Evolutionary conservation across 345 rosid genomes (phyloP).

Genomic region (Citrus mangshanensis): DNA sequence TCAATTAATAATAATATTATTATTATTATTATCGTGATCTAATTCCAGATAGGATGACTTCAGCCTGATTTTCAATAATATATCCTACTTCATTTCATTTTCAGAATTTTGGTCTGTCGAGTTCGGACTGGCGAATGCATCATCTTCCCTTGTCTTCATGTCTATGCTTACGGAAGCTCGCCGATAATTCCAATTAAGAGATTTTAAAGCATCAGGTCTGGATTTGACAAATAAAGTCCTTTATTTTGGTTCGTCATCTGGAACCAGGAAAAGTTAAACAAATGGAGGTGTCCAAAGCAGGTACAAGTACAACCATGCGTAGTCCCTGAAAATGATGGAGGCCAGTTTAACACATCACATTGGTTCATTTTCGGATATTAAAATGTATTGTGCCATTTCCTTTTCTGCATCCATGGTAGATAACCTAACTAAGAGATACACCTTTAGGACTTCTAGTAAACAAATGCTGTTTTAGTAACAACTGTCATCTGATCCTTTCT

Average conservation of each 20-base stretch:
- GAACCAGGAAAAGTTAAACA: constrained; percentile 22
- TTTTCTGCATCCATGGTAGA: neutral
- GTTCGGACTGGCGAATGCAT: constrained; percentile 7
- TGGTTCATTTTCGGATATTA: neutral
- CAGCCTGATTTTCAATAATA: neutral
- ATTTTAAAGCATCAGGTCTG: constrained; percentile 5
- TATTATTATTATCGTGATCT: neutral
- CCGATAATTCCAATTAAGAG: constrained; percentile 7
- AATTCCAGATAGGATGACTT: neutral
- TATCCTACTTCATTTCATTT: constrained; percentile 5
- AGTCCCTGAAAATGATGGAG: neutral
- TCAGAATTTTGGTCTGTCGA: constrained; percentile 12
- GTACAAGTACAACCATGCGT: constrained; percentile 21
- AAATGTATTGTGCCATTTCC: neutral
- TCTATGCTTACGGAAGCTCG: neutral
- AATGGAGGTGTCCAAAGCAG: constrained; percentile 40
- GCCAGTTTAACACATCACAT: neutral
- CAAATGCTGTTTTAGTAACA: neutral
- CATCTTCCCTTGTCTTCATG: neutral
- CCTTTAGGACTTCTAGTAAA: neutral
- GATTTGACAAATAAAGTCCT: constrained; percentile 9
- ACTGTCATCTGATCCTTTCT: neutral
- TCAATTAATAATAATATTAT: neutral
- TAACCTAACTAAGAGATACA: neutral
- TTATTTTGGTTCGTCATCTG: neutral